Base-by-base conservation (phyloP, 768 basidiomycete genomes). In the Arthromyces matolae region DNA sequence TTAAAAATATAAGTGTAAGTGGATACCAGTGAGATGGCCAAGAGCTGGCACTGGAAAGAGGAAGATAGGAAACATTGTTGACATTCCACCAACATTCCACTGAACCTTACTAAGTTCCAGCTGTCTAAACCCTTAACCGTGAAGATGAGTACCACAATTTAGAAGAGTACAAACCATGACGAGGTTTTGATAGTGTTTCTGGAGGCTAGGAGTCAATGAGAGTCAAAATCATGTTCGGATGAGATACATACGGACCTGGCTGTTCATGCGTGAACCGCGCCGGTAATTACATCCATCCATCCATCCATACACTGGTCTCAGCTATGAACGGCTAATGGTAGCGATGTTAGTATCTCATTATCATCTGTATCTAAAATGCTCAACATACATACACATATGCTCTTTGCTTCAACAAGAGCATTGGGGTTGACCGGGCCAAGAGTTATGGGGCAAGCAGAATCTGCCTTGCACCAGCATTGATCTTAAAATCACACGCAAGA, bases 401-500 rank as follows among this genome's bases (percentile, higher is more conserved):
- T 19, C 36, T 29, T 47, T 4, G 49, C 45, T 62, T 74, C 67
- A 52, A 43, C 58, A 53, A 49, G 56, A 39, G 22, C 64, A 60
- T 58, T 62, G 34, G 53, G 47, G 44, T 57, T 55, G 20, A 24
- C 49, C 19, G 55, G 55, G 6, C 56, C 58, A 20, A 37, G n/a
- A 16, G 53, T 52, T 54, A 57, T 53, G 4, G 58, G 58, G 1
- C 64, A 55, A 14, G 50, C 38, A 4, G 71, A 71, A n/a, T 69
- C 60, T 8, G 37, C 47, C 23, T 41, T 4, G 71, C 71, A 13
- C 66, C 67, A 4, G 40, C 32, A 50, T 72, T n/a, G n/a, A 72
- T 16, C 64, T 58, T 47, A 72, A 46, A 36, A 72, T 61, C 4
- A 66, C 71, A 22, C 62, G 55, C 38, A 63, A 65, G 20, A 57